Evolutionary conservation across 331 rosid species (phyloP).

Genomic region (Erythrophleum ivorense): DNA sequence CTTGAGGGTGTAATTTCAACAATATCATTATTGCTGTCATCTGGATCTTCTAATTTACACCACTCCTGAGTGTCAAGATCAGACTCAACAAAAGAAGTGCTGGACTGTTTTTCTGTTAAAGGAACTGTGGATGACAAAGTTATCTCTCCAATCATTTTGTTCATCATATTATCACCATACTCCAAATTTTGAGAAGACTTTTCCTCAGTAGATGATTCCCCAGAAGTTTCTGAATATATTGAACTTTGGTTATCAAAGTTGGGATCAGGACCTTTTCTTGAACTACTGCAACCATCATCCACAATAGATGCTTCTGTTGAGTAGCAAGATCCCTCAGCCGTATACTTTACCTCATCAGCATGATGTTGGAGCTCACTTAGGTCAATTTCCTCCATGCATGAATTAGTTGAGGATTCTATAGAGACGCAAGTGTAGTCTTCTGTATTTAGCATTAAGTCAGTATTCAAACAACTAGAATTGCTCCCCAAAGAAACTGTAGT

Average conservation of each 20-base stretch:
- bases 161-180: conserved; percentile 37
- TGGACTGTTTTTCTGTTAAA: conserved; percentile 38
- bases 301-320: conserved; percentile 32
- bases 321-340: conserved; percentile 39
- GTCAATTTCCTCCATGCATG: conserved; percentile 21
- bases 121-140: conserved; percentile 39
- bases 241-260: conserved; percentile 37
- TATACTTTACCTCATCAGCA: conserved; percentile 39
- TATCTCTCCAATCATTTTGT: conserved; percentile 41
- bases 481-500: conserved; percentile 36
- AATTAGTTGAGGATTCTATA: conserved; percentile 44
- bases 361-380: conserved; percentile 38
- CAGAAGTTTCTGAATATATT: conserved; percentile 47
- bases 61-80: conserved; percentile 40
- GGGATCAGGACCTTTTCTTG: conserved; percentile 38
- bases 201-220: conserved; percentile 38
- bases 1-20: conserved; percentile 44
- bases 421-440: conserved; percentile 33
- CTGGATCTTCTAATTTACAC: conserved; percentile 44
- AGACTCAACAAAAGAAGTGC: conserved; percentile 41
- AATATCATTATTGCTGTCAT: conserved; percentile 42
- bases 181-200: conserved; percentile 37
- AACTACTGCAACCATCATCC: conserved; percentile 44
- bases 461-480: conserved; percentile 38
- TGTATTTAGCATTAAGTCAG: conserved; percentile 20